Conservation (phyloP, 768 basidiomycete species). For the Boletus edulis region DNA sequence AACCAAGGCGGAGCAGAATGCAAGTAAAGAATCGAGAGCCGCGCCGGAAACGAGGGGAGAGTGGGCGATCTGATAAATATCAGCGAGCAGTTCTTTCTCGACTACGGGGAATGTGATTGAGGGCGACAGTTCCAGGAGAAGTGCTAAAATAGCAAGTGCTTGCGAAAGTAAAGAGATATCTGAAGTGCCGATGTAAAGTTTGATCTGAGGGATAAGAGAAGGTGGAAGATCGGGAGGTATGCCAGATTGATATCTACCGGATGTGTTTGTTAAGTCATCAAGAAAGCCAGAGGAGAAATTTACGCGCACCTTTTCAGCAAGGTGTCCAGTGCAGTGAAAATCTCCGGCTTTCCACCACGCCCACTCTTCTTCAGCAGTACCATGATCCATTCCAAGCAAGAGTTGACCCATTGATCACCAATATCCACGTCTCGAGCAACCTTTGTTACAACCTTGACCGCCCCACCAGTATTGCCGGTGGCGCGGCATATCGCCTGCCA, state of each 20-base stretch:
- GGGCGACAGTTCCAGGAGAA: constrained; percentile 70
- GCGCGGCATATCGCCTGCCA: constrained; percentile 79
- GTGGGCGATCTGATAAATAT: constrained; percentile 68
- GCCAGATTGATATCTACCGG: constrained; percentile 41
- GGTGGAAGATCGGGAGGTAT: constrained; percentile 59
- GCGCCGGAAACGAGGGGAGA: constrained; percentile 77
- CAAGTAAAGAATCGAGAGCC: constrained; percentile 77
- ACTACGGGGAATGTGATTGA: constrained; percentile 69
- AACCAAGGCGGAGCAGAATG: constrained; percentile 82
- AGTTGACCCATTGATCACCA: constrained; percentile 77
- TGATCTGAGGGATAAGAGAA: constrained; percentile 69
- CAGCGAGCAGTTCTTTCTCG: constrained; percentile 64
- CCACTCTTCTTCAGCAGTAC: constrained; percentile 76
- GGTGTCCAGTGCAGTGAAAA: constrained; percentile 74
- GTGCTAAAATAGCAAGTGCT: constrained; percentile 59
- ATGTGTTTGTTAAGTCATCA: background rate
- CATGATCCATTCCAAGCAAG: constrained; percentile 75
- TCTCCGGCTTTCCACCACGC: constrained; percentile 70
- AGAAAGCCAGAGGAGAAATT: background rate
- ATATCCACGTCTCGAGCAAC: constrained; percentile 77
- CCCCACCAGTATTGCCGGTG: constrained; percentile 68
- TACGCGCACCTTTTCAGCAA: constrained; percentile 58
- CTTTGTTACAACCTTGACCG: constrained; percentile 78
- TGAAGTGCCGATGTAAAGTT: constrained; percentile 65
- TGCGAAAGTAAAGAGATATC: constrained; percentile 82